Evolutionary conservation across 306 rosid genomes (phyloP).

Genomic region (Vigna radiata): DNA sequence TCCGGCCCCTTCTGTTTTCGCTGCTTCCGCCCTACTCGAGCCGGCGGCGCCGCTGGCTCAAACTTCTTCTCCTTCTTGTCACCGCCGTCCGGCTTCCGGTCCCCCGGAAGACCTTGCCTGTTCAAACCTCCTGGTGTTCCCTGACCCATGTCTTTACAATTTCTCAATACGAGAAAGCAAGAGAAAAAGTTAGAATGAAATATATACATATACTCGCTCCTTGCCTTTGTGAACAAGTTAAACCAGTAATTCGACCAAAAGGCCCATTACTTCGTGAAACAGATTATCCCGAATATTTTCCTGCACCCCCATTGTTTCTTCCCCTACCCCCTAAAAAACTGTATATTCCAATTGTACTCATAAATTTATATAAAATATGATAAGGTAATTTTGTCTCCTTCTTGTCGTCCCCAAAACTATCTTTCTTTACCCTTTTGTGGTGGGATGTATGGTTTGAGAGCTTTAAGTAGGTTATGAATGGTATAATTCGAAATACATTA

Average conservation of each 20-base stretch:
- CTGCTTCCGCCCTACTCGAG: slow-evolving; percentile 96
- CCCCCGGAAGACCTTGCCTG: slow-evolving; percentile 84
- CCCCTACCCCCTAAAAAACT: too few relatives aligned
- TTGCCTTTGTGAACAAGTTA: slow-evolving; percentile 40
- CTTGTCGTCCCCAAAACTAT: too few relatives aligned
- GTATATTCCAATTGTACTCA: too few relatives aligned
- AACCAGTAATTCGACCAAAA: neutral
- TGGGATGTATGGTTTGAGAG: too few relatives aligned
- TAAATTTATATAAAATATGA: too few relatives aligned
- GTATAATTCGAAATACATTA: too few relatives aligned
- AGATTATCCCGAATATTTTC: too few relatives aligned
- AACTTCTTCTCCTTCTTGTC: slow-evolving; percentile 93
- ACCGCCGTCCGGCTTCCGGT: slow-evolving; percentile 73
- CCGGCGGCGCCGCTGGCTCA: slow-evolving; percentile 95
- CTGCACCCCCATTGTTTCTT: too few relatives aligned
- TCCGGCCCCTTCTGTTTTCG: slow-evolving; percentile 96
- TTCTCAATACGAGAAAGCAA: neutral
- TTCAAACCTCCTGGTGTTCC: slow-evolving; percentile 94
- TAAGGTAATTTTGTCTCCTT: too few relatives aligned
- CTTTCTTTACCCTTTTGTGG: too few relatives aligned
- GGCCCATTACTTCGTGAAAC: neutral
- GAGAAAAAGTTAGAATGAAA: neutral
- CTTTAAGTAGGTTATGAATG: too few relatives aligned
- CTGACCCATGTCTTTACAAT: slow-evolving; percentile 66
- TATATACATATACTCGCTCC: neutral